Base-by-base conservation (phyloP, 2,329 filamentous ascomycete genomes). In the Lasiodiplodia sp. region DNA sequence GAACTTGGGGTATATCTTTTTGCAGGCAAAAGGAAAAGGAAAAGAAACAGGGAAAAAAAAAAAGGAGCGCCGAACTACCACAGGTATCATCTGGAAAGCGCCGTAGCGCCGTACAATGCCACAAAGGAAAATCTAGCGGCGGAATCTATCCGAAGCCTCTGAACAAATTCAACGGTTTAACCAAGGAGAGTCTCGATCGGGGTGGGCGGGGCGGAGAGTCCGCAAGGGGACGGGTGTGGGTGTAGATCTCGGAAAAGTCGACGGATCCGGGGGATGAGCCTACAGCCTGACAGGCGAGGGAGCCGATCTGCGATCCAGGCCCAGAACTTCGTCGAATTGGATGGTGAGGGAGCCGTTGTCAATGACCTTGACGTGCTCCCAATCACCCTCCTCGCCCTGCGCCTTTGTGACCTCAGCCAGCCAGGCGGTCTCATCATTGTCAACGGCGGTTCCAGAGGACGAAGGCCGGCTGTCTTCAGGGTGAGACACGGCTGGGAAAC, bases 301-400 rank as follows among this genome's bases (percentile, higher is more conserved):
- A 16, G 60, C 60, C 21, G 63, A 40, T 51, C 63, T 66, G n/a
- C 68, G 60, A 70, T 75, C 75, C 69, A 69, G 28, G 31, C 71
- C 72, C 70, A 76, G 70, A 57, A 71, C 68, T 64, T 75, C 75
- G 66, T 79, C 79, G 57, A 80, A 80, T 38, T 79, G 77, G 58
- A 79, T 74, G 16, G 78, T 80, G 69, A 80, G 73, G 25, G 77
- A 75, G 18, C 79, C 78, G 58, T 74, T 72, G 18, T 76, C 73
- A 52, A 76, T 73, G 34, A 73, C 69, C 72, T 76, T 73, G 66
- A 78, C 76, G 18, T 73, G 76, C 31, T 74, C 76, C 71, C 75
- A 77, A 70, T 69, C 73, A 52, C 74, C 75, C 67, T 76, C 74
- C 31, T 72, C 69, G 49, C 75, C 75, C 34, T 63, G 60, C 21